phyloP scores from a whole-genome alignment of 805 yeast species.

The Candida ortonii region DNA sequence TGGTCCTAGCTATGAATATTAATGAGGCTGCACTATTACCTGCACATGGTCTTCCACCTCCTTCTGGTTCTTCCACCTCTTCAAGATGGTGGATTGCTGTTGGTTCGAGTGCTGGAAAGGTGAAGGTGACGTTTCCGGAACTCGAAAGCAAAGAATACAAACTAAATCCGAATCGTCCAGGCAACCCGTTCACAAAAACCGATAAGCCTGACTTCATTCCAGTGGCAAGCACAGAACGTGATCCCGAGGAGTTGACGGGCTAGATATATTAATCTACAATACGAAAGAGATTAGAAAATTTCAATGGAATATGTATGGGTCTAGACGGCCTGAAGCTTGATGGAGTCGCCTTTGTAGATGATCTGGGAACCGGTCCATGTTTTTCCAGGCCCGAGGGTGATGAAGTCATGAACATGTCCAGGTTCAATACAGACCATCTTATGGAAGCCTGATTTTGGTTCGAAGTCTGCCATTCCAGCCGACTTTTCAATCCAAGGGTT shows the following conservation, averaged over 20 bases:
- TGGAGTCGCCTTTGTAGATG: conserved; percentile 54
- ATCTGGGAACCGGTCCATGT: conserved; percentile 73
- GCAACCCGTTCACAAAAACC: conserved; percentile 67
- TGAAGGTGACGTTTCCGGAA: conserved; percentile 58
- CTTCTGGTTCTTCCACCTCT: conserved; percentile 65
- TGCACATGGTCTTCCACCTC: conserved; percentile 68
- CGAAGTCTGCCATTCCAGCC: conserved; percentile 81
- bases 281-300: not conserved
- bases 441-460: conserved; percentile 78
- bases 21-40: conserved; percentile 18
- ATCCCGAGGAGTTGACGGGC: conserved; percentile 1
- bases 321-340: conserved; percentile 55
- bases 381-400: conserved; percentile 63
- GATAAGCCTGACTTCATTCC: conserved; percentile 52
- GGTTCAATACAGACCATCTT: conserved; percentile 95
- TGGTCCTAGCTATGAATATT: conserved; percentile 25
- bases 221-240: conserved; percentile 1
- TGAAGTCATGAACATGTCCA: conserved; percentile 76
- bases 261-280: not conserved
- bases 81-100: conserved; percentile 90
- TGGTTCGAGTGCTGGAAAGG: conserved; percentile 50
- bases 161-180: conserved; percentile 66
- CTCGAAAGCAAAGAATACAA: conserved; percentile 40
- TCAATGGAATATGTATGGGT: not conserved
- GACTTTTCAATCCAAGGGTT: conserved; percentile 92